Base-by-base conservation (phyloP, 352 stramenopile genomes). In the Globisporangium spinosum region DNA sequence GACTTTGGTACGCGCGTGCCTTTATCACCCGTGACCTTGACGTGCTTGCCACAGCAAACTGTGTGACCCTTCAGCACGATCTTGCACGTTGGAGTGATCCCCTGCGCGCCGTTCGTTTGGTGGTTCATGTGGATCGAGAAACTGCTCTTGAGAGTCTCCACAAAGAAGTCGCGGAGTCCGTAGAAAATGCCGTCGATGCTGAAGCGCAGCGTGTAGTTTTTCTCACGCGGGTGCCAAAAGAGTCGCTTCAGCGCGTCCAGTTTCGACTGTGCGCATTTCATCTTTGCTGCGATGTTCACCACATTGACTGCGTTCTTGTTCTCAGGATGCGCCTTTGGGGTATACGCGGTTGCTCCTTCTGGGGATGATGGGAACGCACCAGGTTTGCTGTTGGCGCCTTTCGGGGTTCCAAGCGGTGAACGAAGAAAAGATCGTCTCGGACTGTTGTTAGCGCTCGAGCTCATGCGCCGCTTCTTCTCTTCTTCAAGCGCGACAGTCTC, bases 171-270 rank as follows among this genome's bases (percentile, higher is more conserved):
- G 1, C 82, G 80, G 13, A 92, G 69, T 0, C 86, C 83, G 68
- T 91, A 91, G 65, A 90, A 94, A 32, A 94, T 89, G 10, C 86
- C 86, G 45, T 89, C 83, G 23, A 91, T 83, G 55, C 84, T 94
- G 62, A 90, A 90, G 27, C 86, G 84, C 38, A 92, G 70, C 1
- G 85, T 84, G 70, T 94, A 94, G 55, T 83, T 66, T 62, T 89
- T 93, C 62, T 89, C 84, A 0, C 79, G 75, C 40, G 82, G 84
- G 53, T 91, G 84, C 83, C 83, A 94, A 49, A 82, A 90, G 43
- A 82, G 71, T 17, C 84, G 77, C 34, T 88, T 81, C 6, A 94
- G 72, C 2, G 81, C 75, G 62, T 94, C 86, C 10, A 91, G 68
- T 35, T 94, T 92, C 2, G 81, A 85, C 61, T 90, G 84, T 22